These are phyloP conservation scores for Hortiboletus flavorubellus DNA, from an alignment of 768 basidiomycete genomes.

Conservation along the genomic window DNA sequence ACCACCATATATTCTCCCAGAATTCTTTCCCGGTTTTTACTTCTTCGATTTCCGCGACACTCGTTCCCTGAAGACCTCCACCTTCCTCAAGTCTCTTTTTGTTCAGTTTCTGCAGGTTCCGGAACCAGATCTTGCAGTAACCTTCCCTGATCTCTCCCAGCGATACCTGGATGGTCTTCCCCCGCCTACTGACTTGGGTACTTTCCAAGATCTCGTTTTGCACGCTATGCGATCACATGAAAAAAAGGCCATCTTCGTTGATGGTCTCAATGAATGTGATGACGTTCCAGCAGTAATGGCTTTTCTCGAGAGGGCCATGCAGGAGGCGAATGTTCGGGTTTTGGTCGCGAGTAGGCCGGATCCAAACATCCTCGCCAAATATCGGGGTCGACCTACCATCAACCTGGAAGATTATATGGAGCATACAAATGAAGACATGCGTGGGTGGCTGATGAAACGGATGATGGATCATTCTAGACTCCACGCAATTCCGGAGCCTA, in stretches of 20 bases:
- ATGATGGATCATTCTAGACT: conserved; percentile 25
- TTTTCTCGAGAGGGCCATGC: conserved; percentile 24
- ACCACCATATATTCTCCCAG: conserved; percentile 17
- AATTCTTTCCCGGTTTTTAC: conserved; percentile 26
- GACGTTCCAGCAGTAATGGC: conserved; percentile 15
- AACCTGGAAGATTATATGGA: conserved; percentile 23
- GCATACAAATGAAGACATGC: conserved; percentile 21
- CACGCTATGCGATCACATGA: conserved; percentile 22
- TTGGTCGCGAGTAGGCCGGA: conserved; percentile 25
- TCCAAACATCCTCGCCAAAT: conserved; percentile 13
- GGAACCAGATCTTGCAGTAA: conserved; percentile 16
- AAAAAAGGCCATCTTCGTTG: conserved; percentile 22
- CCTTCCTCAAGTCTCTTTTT: conserved; percentile 25
- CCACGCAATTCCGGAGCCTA: conserved; percentile 19
- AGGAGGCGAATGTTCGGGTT: conserved; percentile 23
- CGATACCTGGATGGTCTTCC: conserved; percentile 16
- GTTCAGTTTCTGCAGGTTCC: conserved; percentile 27
- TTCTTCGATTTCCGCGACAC: conserved; percentile 29
- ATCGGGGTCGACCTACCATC: conserved; percentile 18
- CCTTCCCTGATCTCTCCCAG: conserved; percentile 21
- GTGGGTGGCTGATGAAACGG: conserved; percentile 23
- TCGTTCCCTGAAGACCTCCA: conserved; percentile 13
- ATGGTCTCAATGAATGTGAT: conserved; percentile 28
- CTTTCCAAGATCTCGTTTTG: conserved; percentile 17
- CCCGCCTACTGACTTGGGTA: conserved; percentile 13